These are phyloP conservation scores for Diaporthe sp. DNA, from an alignment of 2,329 filamentous ascomycete species.

Conservation along the genomic window DNA sequence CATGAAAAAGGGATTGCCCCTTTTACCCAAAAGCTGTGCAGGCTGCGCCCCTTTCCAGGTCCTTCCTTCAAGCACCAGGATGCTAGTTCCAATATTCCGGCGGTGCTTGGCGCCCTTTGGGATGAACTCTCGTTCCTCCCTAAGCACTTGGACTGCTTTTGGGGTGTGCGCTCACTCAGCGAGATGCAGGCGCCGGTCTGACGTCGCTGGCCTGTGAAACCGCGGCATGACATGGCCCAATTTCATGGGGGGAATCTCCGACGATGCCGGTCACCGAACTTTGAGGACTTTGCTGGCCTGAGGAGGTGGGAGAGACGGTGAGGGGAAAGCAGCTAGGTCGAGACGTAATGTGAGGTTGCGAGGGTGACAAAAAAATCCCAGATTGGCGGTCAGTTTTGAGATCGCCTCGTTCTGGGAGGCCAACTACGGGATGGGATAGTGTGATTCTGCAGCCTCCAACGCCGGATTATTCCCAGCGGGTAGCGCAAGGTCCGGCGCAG, in stretches of 20 bases:
- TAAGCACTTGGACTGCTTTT: constrained; percentile 13
- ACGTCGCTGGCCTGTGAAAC: constrained; percentile 15
- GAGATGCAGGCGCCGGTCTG: constrained; percentile 30
- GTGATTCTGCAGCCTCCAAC: neutral
- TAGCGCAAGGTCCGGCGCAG: constrained; percentile 21
- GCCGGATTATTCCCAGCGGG: constrained; percentile 25
- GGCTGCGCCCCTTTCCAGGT: constrained; percentile 22
- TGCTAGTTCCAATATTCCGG: constrained; percentile 6
- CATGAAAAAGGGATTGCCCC: neutral
- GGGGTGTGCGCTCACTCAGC: constrained; percentile 16
- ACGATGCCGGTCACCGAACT: constrained; percentile 9
- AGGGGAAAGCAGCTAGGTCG: constrained; percentile 2
- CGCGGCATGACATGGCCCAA: constrained; percentile 7
- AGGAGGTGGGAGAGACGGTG: neutral
- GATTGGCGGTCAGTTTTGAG: constrained; percentile 29
- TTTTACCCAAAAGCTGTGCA: neutral
- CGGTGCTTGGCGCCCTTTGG: neutral
- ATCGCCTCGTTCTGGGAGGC: constrained; percentile 8
- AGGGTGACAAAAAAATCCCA: constrained; percentile 18
- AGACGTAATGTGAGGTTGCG: neutral
- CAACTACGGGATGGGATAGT: neutral
- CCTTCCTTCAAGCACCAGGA: neutral
- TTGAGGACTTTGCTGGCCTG: neutral
- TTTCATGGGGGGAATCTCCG: neutral
- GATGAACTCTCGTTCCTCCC: constrained; percentile 16